Base-by-base conservation (phyloP, 768 basidiomycete genomes). In the Russula griseocarnosa region DNA sequence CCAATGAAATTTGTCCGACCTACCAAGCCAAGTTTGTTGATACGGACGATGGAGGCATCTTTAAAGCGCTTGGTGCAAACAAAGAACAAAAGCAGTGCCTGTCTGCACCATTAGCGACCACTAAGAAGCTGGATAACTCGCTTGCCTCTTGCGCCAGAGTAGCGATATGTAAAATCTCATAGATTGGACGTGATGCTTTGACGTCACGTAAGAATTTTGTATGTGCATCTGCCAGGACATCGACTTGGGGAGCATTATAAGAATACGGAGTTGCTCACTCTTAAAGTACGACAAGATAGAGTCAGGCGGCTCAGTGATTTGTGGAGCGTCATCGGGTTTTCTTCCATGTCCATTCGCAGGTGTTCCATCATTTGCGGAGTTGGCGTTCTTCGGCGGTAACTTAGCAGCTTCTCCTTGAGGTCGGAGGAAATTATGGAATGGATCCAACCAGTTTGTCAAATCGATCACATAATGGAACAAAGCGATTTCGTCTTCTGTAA, bases 1-100 rank as follows among this genome's bases (percentile, higher is more conserved):
- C 22, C 63, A 38, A 28, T 20, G 34, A 42, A 49, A 38, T 5
- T 9, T 18, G 20, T 20, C 8, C 54, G 26, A 78, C 85, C 69
- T 71, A 92, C 90, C 66, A 78, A 78, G 50, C 87, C 86, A 51
- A 89, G 81, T 72, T 87, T 92, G 73, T 92, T 82, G 44, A 83
- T 78, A 72, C 90, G 91, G 47, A 87, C 81, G 20, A 88, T 79
- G 0, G 86, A 82, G 3, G 84, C 73, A 9, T 83, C 74, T 72
- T 89, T 91, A 79, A 92, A 93, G 14, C 91, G 84, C 57, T 83
- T 69, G 0, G 86, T 86, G 71, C 86, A 87, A n/a, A 88, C 76
- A 24, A 79, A 74, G 65, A 94, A 81, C 2, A 94, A 75, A 51
- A 91, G 78, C 69, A 90, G 84, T 3, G 87, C 91, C 90, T 92